Conservation (phyloP, 2,329 filamentous ascomycete species). For the Pestalotiopsis sp. region DNA sequence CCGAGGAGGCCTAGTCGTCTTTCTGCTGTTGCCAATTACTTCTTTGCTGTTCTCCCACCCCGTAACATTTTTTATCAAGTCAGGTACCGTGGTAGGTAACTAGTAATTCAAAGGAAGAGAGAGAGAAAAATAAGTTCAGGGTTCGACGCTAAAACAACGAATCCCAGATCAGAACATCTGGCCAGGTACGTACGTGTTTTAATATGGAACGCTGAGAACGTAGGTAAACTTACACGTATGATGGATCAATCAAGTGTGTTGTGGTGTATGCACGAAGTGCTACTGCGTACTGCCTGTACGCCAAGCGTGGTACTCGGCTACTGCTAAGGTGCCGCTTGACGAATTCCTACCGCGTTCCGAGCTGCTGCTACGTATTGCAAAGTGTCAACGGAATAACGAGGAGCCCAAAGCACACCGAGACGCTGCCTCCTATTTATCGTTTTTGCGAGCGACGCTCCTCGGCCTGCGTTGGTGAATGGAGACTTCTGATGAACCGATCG, state of each 20-base stretch:
- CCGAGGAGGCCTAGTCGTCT: not conserved
- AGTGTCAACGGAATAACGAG: not conserved
- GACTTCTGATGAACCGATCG: not conserved
- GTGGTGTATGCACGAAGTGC: not conserved
- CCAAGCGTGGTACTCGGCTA: not conserved
- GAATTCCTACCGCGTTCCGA: not conserved
- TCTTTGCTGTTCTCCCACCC: not conserved
- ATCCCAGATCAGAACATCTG: not conserved
- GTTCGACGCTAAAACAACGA: slow-evolving; percentile 2
- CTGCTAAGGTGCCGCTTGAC: not conserved
- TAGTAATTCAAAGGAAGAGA: not conserved
- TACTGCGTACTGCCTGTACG: not conserved
- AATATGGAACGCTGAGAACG: not conserved
- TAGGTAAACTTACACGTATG: not conserved
- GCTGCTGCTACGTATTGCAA: not conserved
- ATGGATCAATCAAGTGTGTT: not conserved
- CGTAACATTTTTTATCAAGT: not conserved
- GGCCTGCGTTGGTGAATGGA: not conserved
- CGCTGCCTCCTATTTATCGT: not conserved
- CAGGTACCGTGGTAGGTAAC: not conserved
- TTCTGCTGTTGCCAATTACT: not conserved
- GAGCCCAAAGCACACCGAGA: not conserved
- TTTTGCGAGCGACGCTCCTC: not conserved
- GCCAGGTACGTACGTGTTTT: not conserved
- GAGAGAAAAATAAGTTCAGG: not conserved